Percentiles rank a stretch among this genome's conserved stretches.
These are phyloP conservation scores for Juncus inflexus DNA, from an alignment of 176 grass and related monocot species.

Conservation along the genomic window DNA sequence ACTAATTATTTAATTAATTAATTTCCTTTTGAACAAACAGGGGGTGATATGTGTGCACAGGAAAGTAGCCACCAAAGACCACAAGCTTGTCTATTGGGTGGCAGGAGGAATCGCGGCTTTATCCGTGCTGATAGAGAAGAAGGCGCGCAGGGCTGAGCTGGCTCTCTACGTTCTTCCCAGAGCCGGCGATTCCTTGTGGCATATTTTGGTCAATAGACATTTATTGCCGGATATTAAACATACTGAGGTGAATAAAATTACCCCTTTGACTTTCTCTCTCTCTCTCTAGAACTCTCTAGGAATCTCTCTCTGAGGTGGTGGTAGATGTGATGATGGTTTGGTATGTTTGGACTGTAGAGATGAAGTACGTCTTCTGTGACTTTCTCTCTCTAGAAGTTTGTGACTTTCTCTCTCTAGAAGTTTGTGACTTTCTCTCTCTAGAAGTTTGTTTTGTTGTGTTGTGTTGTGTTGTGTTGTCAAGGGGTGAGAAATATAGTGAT, in stretches of 20 bases:
- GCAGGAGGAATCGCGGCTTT: conserved; percentile 74
- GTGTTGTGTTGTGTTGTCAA: no score
- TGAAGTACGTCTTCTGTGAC: no score
- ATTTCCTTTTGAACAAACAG: conserved; percentile 25
- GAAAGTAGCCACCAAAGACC: conserved; percentile 82
- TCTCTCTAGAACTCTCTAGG: background rate
- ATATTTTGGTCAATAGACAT: conserved; percentile 85
- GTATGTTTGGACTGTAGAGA: no score
- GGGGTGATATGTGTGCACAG: conserved; percentile 84
- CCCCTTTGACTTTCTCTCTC: background rate
- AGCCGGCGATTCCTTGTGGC: conserved; percentile 89
- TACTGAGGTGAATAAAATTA: conserved; percentile 58
- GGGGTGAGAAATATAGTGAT: no score
- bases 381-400: no score
- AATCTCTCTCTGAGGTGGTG: no score
- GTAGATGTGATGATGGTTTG: no score
- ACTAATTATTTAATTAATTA: conserved; percentile 27
- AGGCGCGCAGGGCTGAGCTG: conserved; percentile 84
- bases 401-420: no score
- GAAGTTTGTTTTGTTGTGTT: no score
- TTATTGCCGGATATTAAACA: conserved; percentile 81
- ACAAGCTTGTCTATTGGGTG: conserved; percentile 94
- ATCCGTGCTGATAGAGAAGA: conserved; percentile 94
- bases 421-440: no score
- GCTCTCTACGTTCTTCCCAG: conserved; percentile 93